phyloP scores from a whole-genome alignment of 345 rosid species.

The Aethionema arabicum region DNA sequence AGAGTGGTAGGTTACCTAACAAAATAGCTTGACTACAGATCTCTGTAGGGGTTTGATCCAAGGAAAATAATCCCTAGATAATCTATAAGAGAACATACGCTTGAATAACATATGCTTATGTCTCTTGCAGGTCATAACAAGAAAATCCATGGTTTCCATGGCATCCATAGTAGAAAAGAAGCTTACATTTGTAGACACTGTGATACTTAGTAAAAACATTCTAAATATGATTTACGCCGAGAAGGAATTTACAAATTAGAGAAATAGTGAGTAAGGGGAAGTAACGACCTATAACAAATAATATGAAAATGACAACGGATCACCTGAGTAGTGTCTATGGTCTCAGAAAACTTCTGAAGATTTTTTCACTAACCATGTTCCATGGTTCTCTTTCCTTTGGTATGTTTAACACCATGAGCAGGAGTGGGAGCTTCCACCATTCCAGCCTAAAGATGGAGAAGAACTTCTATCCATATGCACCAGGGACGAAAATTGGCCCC shows the following conservation, averaged over 20 bases:
- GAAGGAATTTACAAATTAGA: constrained; percentile 11
- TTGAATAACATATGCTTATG: too few relatives aligned
- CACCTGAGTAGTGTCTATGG: constrained; percentile 28
- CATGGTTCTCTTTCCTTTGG: constrained; percentile 10
- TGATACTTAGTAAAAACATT: constrained; percentile 19
- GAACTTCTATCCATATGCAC: neutral
- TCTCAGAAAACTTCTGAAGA: constrained; percentile 11
- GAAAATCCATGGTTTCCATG: neutral
- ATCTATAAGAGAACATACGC: neutral
- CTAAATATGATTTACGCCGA: constrained; percentile 11
- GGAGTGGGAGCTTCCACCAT: constrained; percentile 10
- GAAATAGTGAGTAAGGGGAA: constrained; percentile 14
- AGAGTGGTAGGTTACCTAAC: constrained; percentile 18
- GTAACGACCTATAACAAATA: constrained; percentile 22
- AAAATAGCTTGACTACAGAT: constrained; percentile 11
- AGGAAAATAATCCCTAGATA: neutral
- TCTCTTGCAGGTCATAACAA: neutral
- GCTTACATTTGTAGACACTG: constrained; percentile 4
- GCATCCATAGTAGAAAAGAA: neutral
- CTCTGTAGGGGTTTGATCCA: neutral
- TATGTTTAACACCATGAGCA: neutral
- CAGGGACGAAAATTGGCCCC: neutral
- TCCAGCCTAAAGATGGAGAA: constrained; percentile 19
- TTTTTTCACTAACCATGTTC: constrained; percentile 11
- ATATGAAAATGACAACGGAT: constrained; percentile 11